These are phyloP conservation scores for Solanum pimpinellifolium DNA, from an alignment of 257 asterid genomes.

Conservation along the genomic window DNA sequence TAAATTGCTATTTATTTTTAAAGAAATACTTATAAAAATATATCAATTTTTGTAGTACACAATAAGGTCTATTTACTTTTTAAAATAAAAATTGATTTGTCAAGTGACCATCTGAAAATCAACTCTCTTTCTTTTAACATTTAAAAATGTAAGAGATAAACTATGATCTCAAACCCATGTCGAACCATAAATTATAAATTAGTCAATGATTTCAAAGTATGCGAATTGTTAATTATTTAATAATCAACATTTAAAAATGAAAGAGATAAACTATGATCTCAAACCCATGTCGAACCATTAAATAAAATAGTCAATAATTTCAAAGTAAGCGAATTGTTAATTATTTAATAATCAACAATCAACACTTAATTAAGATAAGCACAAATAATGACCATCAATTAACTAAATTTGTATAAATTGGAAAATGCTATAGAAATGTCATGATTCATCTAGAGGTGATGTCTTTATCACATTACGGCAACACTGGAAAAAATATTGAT, in stretches of 20 bases:
- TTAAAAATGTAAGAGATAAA: neutral
- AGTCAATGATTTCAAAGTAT: neutral
- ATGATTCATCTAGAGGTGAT: neutral
- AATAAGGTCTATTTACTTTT: neutral
- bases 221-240: neutral
- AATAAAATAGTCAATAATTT: neutral
- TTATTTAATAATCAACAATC: neutral
- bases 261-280: neutral
- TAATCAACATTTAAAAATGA: neutral
- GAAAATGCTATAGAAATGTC: neutral
- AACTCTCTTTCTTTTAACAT: neutral
- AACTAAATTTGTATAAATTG: neutral
- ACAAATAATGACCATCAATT: neutral
- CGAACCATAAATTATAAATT: neutral
- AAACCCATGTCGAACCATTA: neutral
- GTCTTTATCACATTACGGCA: neutral
- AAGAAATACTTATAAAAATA: neutral
- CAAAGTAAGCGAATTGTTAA: neutral
- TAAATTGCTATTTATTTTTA: neutral
- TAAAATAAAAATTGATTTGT: neutral
- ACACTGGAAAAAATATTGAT: neutral
- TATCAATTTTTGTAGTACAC: neutral
- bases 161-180: neutral
- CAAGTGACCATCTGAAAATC: accelerated
- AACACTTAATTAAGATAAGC: neutral